Conservation (phyloP, 441 rosid genomes). For the Pelargonium australe region DNA sequence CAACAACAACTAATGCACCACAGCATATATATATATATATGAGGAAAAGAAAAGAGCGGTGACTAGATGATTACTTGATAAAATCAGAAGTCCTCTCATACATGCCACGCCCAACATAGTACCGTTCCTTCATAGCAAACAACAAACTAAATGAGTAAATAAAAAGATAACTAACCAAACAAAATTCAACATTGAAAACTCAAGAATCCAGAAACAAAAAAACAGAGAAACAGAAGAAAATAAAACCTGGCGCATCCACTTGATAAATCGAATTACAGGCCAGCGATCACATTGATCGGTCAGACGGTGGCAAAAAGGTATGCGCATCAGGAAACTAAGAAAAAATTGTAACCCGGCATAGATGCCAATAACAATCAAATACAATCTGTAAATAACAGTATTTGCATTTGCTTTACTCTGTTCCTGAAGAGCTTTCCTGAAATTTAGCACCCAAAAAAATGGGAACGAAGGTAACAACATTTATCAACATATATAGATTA, state of each 20-base stretch:
- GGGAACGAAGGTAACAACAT: slow-evolving; percentile 7
- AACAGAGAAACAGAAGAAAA: slow-evolving; percentile 17
- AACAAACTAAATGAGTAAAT: background rate
- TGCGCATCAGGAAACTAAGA: slow-evolving; percentile 76
- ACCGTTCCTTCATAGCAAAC: slow-evolving; percentile 58
- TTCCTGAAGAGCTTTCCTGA: slow-evolving; percentile 75
- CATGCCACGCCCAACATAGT: slow-evolving; percentile 98
- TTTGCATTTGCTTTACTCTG: slow-evolving; percentile 39
- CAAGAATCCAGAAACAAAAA: slow-evolving; percentile 9
- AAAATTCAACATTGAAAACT: background rate
- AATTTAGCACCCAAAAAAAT: slow-evolving; percentile 17
- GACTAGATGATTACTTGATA: slow-evolving; percentile 44
- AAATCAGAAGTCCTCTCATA: slow-evolving; percentile 85
- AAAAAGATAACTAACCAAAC: slow-evolving; percentile 13
- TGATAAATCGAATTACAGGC: slow-evolving; percentile 68
- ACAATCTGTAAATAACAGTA: slow-evolving; percentile 53
- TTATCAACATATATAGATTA: background rate
- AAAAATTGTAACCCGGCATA: slow-evolving; percentile 85
- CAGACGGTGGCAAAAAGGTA: slow-evolving; percentile 79
- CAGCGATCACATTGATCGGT: slow-evolving; percentile 79
- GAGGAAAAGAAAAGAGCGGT: background rate
- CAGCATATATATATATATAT: background rate
- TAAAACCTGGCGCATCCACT: slow-evolving; percentile 98
- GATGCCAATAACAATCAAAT: slow-evolving; percentile 69
- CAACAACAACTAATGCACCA: too few species aligned